These are phyloP conservation scores for Corynascus novoguineensis DNA, from an alignment of 495 filamentous ascomycete species.

Conservation along the genomic window DNA sequence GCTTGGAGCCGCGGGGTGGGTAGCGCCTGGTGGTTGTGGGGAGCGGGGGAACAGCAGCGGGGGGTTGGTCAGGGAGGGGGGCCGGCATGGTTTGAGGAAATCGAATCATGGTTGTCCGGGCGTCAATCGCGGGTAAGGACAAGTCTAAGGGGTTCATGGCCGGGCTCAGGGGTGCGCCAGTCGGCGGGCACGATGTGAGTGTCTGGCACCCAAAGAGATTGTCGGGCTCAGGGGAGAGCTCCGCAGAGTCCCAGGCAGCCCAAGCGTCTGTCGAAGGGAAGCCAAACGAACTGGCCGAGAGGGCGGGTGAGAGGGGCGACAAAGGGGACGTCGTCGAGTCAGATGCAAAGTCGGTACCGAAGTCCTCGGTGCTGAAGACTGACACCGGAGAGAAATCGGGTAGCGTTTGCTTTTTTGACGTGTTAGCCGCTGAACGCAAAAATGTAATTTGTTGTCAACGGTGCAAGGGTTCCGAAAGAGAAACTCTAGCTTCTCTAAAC, in stretches of 20 bases:
- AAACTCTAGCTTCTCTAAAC: no score
- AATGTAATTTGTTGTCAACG: not conserved
- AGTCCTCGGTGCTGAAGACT: constrained; percentile 25
- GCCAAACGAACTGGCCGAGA: constrained; percentile 24
- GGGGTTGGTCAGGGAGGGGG: constrained; percentile 3
- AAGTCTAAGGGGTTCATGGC: constrained; percentile 33
- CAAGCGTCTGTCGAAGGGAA: constrained; percentile 21
- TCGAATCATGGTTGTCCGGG: constrained; percentile 13
- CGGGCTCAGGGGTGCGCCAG: constrained; percentile 19
- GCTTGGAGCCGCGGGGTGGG: constrained; percentile 25
- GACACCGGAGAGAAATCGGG: constrained; percentile 25
- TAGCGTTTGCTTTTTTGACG: constrained; percentile 18
- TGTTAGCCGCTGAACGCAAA: constrained; percentile 9
- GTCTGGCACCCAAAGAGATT: constrained; percentile 14
- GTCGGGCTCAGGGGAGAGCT: constrained; percentile 20
- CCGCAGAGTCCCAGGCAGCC: constrained; percentile 18
- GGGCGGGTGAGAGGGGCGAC: constrained; percentile 26
- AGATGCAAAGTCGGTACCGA: constrained; percentile 27
- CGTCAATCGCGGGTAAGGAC: constrained; percentile 5
- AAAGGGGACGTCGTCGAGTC: constrained; percentile 27
- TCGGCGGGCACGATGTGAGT: constrained; percentile 5
- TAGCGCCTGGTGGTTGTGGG: constrained; percentile 14
- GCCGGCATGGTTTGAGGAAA: constrained; percentile 12
- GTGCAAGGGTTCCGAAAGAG: not conserved
- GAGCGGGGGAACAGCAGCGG: not conserved